Evolutionary conservation across 768 basidiomycete species (phyloP).

Genomic region (Leccinum incarnatum): DNA sequence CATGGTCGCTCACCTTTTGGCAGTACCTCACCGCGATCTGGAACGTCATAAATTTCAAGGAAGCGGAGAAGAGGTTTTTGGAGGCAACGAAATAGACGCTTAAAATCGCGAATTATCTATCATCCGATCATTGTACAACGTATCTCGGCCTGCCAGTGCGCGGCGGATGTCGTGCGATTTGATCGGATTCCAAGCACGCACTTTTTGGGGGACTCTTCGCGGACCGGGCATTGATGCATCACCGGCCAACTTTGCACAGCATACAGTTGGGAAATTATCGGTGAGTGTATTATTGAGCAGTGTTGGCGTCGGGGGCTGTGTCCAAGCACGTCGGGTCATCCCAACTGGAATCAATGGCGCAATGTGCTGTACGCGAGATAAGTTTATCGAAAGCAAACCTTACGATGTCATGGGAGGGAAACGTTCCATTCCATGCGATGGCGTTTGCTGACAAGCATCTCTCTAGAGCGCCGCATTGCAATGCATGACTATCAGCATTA

Average conservation of each 20-base stretch:
- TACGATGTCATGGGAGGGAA: background rate
- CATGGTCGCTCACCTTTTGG: constrained; percentile 4
- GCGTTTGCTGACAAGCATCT: background rate
- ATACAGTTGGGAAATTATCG: background rate
- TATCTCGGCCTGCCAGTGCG: background rate
- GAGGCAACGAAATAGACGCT: constrained; percentile 35
- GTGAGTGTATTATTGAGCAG: background rate
- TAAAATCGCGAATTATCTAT: background rate
- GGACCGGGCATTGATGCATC: background rate
- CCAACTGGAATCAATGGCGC: background rate
- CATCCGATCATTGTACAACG: constrained; percentile 9
- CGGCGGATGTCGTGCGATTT: background rate
- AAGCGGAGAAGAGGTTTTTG: constrained; percentile 65
- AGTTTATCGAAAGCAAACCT: background rate
- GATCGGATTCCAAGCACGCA: background rate
- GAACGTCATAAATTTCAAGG: constrained; percentile 94
- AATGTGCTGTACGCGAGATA: background rate
- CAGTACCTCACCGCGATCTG: constrained; percentile 95
- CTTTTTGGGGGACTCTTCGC: background rate
- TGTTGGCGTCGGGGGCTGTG: background rate
- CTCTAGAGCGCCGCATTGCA: background rate
- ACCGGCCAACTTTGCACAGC: background rate
- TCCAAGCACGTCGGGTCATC: background rate
- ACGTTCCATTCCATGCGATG: background rate
- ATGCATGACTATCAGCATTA: background rate